Conservation (phyloP, 176 grass and related monocot species). For the Oryza glaberrima region DNA sequence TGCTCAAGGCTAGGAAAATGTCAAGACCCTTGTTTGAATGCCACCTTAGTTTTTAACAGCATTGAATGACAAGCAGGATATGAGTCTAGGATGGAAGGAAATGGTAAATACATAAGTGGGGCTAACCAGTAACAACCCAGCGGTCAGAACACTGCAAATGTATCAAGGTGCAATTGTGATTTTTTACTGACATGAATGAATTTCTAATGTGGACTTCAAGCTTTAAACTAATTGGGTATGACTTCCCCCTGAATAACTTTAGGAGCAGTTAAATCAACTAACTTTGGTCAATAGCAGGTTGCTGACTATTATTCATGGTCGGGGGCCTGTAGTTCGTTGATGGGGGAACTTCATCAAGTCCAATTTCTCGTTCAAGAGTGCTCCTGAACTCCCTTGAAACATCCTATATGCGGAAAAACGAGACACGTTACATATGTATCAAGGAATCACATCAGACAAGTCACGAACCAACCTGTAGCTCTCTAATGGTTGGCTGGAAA, state of each 20-base stretch:
- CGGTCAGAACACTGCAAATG: not conserved
- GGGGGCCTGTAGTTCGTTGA: slow-evolving; percentile 60
- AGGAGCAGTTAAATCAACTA: slow-evolving; percentile 32
- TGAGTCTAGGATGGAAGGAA: not conserved
- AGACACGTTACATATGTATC: not conserved
- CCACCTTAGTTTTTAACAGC: not conserved
- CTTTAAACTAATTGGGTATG: no score
- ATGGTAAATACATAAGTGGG: not conserved
- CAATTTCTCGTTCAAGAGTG: slow-evolving; percentile 94
- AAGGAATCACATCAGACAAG: not conserved
- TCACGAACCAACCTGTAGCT: slow-evolving; percentile 74
- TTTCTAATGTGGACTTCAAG: not conserved
- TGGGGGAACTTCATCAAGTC: slow-evolving; percentile 77
- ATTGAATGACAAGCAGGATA: not conserved
- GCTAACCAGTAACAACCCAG: slow-evolving; percentile 6
- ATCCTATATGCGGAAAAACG: slow-evolving; percentile 50
- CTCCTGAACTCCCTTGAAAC: slow-evolving; percentile 97
- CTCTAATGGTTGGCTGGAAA: slow-evolving; percentile 95
- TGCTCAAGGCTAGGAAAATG: not conserved
- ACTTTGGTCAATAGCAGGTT: slow-evolving; percentile 62
- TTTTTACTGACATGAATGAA: slow-evolving; percentile 28
- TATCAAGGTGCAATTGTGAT: slow-evolving; percentile 2
- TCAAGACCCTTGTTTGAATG: not conserved
- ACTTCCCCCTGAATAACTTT: no score
- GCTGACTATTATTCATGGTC: slow-evolving; percentile 46